phyloP scores from a whole-genome alignment of 2,329 filamentous ascomycete species.

The Hypocreales sp. region DNA sequence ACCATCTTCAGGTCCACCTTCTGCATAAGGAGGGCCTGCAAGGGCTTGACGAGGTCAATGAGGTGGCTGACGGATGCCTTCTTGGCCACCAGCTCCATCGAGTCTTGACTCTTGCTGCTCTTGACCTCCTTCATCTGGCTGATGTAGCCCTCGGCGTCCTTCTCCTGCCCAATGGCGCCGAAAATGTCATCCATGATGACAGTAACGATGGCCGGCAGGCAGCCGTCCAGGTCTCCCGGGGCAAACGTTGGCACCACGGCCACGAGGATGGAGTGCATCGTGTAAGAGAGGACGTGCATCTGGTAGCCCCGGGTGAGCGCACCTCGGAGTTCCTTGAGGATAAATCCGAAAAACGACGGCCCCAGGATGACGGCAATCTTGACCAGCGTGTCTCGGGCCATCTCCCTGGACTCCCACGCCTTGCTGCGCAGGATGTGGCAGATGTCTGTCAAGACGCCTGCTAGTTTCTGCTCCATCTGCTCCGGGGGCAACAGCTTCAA shows the following conservation, averaged over 20 bases:
- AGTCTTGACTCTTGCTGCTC: conserved; percentile 95
- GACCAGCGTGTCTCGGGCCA: conserved; percentile 74
- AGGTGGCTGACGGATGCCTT: conserved; percentile 63
- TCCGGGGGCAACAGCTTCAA: conserved; percentile 63
- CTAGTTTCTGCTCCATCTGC: conserved; percentile 59
- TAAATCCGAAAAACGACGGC: conserved; percentile 71
- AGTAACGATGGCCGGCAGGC: conserved; percentile 58
- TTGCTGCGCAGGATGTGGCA: conserved; percentile 86
- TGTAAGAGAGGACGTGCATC: conserved; percentile 87
- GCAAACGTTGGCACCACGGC: conserved; percentile 55
- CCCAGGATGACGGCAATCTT: conserved; percentile 74
- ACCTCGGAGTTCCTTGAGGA: conserved; percentile 78
- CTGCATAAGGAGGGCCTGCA: conserved; percentile 66
- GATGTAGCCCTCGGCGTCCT: conserved; percentile 89
- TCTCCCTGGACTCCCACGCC: conserved; percentile 75
- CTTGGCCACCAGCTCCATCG: conserved; percentile 82
- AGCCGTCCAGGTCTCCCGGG: conserved; percentile 81
- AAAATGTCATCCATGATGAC: conserved; percentile 98
- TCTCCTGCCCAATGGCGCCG: conserved; percentile 81
- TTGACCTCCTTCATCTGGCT: conserved; percentile 97
- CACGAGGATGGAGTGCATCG: conserved; percentile 81
- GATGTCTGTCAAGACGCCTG: conserved; percentile 77
- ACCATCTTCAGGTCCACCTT: conserved; percentile 72
- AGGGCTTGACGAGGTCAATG: conserved; percentile 59
- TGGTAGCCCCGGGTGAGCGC: conserved; percentile 80